phyloP scores from a whole-genome alignment of 495 filamentous ascomycete species.

The Talaromyces adpressus region DNA sequence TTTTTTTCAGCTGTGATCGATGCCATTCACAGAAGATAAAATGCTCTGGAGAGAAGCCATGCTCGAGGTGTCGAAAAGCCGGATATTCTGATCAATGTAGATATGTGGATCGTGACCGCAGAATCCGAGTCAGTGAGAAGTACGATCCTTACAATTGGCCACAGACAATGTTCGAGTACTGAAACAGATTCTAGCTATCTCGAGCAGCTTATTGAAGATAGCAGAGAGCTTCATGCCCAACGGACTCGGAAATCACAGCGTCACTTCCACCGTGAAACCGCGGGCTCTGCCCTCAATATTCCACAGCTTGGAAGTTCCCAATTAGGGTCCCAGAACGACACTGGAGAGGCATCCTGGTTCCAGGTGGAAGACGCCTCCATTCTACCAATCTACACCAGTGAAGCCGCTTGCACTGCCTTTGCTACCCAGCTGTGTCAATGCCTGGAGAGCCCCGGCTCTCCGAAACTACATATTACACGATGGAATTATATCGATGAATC shows the following conservation, averaged over 20 bases:
- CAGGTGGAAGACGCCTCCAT: conserved; percentile 35
- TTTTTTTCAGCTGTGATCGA: conserved; percentile 28
- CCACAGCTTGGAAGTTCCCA: background rate
- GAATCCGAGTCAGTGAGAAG: conserved; percentile 40
- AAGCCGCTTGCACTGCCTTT: conserved; percentile 41
- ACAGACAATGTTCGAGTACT: conserved; percentile 4
- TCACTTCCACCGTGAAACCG: conserved; percentile 13
- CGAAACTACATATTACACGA: conserved; percentile 30
- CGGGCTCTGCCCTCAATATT: background rate
- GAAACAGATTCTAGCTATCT: conserved; percentile 21
- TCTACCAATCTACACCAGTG: conserved; percentile 39
- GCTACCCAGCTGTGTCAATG: conserved; percentile 39
- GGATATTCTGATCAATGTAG: conserved; percentile 32
- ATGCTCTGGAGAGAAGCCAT: conserved; percentile 37
- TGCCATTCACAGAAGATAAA: conserved; percentile 43
- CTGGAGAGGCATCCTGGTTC: conserved; percentile 39
- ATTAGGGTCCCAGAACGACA: conserved; percentile 23
- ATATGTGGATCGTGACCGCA: conserved; percentile 33
- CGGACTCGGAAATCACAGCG: conserved; percentile 23
- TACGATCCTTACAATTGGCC: conserved; percentile 12
- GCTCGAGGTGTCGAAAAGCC: conserved; percentile 30
- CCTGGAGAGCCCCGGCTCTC: conserved; percentile 30
- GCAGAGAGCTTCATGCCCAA: conserved; percentile 31
- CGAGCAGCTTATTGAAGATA: conserved; percentile 29
- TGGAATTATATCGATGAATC: conserved; percentile 36